phyloP scores from a whole-genome alignment of 352 stramenopile genomes.

The Elongisporangium prolatum region DNA sequence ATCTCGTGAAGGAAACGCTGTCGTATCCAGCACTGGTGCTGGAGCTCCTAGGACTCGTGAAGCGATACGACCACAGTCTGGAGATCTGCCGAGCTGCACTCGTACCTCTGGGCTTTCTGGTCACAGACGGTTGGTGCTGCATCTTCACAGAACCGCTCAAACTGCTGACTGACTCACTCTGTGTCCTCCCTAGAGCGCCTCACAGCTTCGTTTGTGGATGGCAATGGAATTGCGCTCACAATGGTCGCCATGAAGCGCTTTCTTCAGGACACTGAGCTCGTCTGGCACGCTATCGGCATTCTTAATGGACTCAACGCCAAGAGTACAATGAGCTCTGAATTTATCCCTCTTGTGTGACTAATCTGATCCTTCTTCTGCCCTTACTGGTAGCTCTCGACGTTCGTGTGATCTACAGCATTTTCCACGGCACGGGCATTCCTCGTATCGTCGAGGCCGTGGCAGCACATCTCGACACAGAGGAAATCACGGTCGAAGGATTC shows the following conservation, averaged over 20 bases:
- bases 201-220: slow-evolving; percentile 53
- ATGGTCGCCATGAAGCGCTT: slow-evolving; percentile 48
- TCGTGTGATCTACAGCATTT: slow-evolving; percentile 39
- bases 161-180: background rate
- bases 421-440: slow-evolving; percentile 47
- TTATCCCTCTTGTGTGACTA: background rate
- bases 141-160: no score
- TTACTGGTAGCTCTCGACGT: slow-evolving; percentile 54
- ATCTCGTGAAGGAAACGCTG: slow-evolving; percentile 68
- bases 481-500: slow-evolving; percentile 72
- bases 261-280: slow-evolving; percentile 53
- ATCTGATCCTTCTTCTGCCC: background rate
- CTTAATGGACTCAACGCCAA: slow-evolving; percentile 61
- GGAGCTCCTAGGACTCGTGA: slow-evolving; percentile 53
- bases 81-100: slow-evolving; percentile 45
- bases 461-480: slow-evolving; percentile 62
- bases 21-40: slow-evolving; percentile 37
- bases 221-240: slow-evolving; percentile 53
- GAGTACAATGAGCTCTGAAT: slow-evolving; percentile 21
- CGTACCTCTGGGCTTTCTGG: slow-evolving; percentile 56
- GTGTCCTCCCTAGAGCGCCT: slow-evolving; percentile 28
- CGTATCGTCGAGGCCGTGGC: slow-evolving; percentile 63
- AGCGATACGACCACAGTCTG: slow-evolving; percentile 44
- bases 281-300: slow-evolving; percentile 68
- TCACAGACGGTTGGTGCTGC: slow-evolving; percentile 42